Evolutionary conservation across 139 green algal genomes (phyloP).

Genomic region (Closterium sp.): DNA sequence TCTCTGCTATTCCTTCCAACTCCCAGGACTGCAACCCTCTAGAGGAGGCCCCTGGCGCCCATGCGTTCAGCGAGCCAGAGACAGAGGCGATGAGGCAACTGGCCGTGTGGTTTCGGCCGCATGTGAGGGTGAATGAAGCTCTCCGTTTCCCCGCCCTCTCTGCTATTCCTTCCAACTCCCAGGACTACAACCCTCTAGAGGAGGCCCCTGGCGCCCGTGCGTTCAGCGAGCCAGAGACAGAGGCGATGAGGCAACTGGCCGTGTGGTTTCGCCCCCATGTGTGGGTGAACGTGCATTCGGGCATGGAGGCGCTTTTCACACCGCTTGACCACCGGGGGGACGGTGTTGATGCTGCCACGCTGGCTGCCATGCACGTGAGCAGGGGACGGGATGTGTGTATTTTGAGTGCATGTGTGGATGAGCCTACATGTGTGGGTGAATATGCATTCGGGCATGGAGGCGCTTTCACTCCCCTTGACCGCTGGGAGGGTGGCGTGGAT

Average conservation of each 20-base stretch:
- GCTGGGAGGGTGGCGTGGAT: slow-evolving; percentile 58
- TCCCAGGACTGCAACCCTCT: slow-evolving; percentile 52
- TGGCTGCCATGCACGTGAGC: slow-evolving; percentile 34
- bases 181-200: slow-evolving; percentile 67
- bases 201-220: slow-evolving; percentile 77
- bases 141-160: background rate
- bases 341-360: slow-evolving; percentile 27
- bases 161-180: background rate
- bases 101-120: too few species aligned
- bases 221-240: slow-evolving; percentile 87
- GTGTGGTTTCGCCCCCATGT: slow-evolving; percentile 75
- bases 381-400: too few species aligned
- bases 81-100: too few species aligned
- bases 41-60: slow-evolving; percentile 83
- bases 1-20: background rate
- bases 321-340: slow-evolving; percentile 83
- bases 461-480: slow-evolving; percentile 93
- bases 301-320: slow-evolving; percentile 93
- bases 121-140: too few species aligned
- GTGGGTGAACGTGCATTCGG: slow-evolving; percentile 92
- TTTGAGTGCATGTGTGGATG: too few species aligned
- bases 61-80: background rate
- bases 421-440: slow-evolving; percentile 89
- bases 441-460: slow-evolving; percentile 93
- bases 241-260: slow-evolving; percentile 67